Evolutionary conservation across 495 filamentous ascomycete genomes (phyloP).

Genomic region (Echria macrotheca): DNA sequence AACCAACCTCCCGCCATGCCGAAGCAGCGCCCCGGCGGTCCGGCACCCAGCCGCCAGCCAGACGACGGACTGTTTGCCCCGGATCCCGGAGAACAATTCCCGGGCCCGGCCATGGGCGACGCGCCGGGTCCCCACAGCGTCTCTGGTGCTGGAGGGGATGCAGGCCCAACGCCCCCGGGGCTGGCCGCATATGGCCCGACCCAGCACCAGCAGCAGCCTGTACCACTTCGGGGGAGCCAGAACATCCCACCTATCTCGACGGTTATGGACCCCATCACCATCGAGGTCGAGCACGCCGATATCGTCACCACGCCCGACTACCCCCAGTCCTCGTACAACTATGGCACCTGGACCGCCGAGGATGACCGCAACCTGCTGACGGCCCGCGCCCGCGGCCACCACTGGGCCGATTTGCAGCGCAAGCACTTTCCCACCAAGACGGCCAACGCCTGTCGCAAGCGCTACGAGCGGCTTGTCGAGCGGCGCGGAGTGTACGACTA

Average conservation of each 20-base stretch:
- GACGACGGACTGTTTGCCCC: too few relatives aligned
- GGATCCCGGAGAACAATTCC: background rate
- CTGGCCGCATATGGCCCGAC: slow-evolving; percentile 11
- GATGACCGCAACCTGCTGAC: slow-evolving; percentile 60
- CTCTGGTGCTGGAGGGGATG: too few relatives aligned
- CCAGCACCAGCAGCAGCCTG: too few relatives aligned
- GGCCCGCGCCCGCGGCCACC: slow-evolving; percentile 57
- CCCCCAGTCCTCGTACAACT: slow-evolving; percentile 36
- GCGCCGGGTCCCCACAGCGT: too few relatives aligned
- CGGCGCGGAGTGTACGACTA: slow-evolving; percentile 55
- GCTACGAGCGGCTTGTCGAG: slow-evolving; percentile 70
- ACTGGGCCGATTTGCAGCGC: slow-evolving; percentile 66
- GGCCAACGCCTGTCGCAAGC: slow-evolving; percentile 74
- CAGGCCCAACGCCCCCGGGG: background rate
- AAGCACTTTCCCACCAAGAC: slow-evolving; percentile 66
- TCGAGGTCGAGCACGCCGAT: background rate
- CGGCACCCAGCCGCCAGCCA: too few relatives aligned
- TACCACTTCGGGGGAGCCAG: background rate
- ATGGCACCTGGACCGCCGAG: slow-evolving; percentile 54
- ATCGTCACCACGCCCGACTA: slow-evolving; percentile 4
- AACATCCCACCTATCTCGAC: background rate
- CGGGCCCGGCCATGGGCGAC: background rate
- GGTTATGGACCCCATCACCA: background rate
- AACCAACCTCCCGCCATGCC: slow-evolving; percentile 1
- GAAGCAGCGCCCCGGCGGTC: too few relatives aligned